Evolutionary conservation across 345 rosid species (phyloP), one percentile per base, ranked within the genome.

Genomic region (Cardiospermum halicacabum): DNA sequence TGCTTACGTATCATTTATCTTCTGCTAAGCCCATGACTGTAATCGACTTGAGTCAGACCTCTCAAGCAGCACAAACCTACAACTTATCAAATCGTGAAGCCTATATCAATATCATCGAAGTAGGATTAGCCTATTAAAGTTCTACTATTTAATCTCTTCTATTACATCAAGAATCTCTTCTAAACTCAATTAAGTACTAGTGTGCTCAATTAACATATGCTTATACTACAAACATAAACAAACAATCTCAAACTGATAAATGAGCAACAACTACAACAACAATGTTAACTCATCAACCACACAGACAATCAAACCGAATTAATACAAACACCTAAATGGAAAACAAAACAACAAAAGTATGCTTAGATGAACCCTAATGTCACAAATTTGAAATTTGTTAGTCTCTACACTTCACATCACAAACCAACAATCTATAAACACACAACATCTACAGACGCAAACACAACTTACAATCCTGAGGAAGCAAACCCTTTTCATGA

Each of bases 401-500:
- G 10, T 32, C 50, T 58, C n/a, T n/a, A n/a, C n/a, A n/a, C n/a
- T n/a, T 2, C 7, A 32, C 15, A 58, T 15, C 60, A 34, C 19
- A 30, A 11, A 36, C 47, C n/a, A n/a, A n/a, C n/a, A n/a, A 58
- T 4, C 7, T 7, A n/a, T n/a, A 63, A 19, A 56, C 22, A 60
- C 55, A 24, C 26, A 59, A 39, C 26, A 8, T 36, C 56, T 27
- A 31, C 16, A 43, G 40, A 21, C 63, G 21, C 15, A 11, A 25
- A 26, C 18, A 16, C 34, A 60, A 81, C 97, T 84, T 77, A 93
- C 98, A 71, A 30, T 86, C 91, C 79, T 91, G 97, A 21, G 96
- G 86, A 32, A 93, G 75, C 56, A 91, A 91, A 76, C 99, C 97
- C 77, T 93, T 93, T 78, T 88, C 97, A 73, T 87, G 97, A 56